Conservation (phyloP, 2,329 filamentous ascomycete genomes). For the Fusarium multiceps region DNA sequence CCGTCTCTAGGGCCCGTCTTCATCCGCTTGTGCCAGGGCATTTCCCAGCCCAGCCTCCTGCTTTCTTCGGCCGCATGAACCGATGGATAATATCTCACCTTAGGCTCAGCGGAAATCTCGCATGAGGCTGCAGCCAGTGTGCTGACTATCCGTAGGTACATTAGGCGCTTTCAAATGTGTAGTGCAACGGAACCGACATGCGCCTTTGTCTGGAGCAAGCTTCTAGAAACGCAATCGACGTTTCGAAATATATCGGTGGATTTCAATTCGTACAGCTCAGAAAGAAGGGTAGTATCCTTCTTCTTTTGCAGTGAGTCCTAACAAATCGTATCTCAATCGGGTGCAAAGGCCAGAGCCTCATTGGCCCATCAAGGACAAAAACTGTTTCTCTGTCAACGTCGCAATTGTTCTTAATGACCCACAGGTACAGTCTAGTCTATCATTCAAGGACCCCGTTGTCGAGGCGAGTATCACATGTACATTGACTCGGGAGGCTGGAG, state of each 20-base stretch:
- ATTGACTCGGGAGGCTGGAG: background rate
- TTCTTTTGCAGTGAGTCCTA: background rate
- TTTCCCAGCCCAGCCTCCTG: slow-evolving; percentile 29
- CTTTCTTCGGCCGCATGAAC: slow-evolving; percentile 27
- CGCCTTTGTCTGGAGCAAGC: slow-evolving; percentile 11
- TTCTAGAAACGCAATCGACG: slow-evolving; percentile 34
- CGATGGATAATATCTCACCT: slow-evolving; percentile 35
- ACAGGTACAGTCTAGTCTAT: background rate
- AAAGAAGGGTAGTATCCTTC: background rate
- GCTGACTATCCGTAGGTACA: slow-evolving; percentile 20
- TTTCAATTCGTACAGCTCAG: slow-evolving; percentile 4
- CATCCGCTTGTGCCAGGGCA: background rate
- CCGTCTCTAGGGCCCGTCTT: slow-evolving; percentile 5
- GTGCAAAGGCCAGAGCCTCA: background rate
- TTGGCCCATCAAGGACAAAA: background rate
- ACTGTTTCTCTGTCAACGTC: background rate
- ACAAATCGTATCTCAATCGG: background rate
- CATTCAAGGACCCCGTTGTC: background rate
- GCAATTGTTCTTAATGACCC: background rate
- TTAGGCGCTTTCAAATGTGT: slow-evolving; percentile 26
- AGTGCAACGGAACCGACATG: slow-evolving; percentile 37
- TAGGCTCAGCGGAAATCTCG: slow-evolving; percentile 48
- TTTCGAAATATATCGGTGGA: slow-evolving; percentile 11
- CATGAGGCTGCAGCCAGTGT: slow-evolving; percentile 44
- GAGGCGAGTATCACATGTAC: background rate